These are phyloP conservation scores for Ophiostoma pallidulum DNA, from an alignment of 2,329 filamentous ascomycete species.

Conservation along the genomic window DNA sequence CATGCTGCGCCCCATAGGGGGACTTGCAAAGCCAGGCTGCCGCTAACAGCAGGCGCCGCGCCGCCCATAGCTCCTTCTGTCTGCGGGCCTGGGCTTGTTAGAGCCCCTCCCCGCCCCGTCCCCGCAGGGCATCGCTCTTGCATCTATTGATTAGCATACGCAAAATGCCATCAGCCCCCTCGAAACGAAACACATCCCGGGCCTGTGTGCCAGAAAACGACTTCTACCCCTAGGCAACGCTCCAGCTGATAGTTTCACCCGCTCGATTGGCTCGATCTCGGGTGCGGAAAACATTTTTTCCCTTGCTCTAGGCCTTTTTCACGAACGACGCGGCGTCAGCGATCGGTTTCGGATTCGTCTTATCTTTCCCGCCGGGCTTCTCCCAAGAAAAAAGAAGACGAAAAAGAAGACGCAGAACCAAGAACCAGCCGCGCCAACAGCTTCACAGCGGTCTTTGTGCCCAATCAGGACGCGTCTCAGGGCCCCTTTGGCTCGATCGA, in stretches of 20 bases:
- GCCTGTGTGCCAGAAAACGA: constrained; percentile 5
- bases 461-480: not conserved
- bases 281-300: too few relatives aligned
- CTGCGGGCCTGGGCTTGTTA: not conserved
- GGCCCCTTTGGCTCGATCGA: not conserved
- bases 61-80: not conserved
- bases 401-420: too few relatives aligned
- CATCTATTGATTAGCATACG: constrained; percentile 3
- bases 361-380: constrained; percentile 3
- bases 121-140: not conserved
- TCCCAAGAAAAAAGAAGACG: not conserved
- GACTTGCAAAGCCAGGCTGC: not conserved
- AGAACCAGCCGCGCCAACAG: not conserved
- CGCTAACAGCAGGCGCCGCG: not conserved
- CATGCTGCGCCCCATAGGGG: not conserved
- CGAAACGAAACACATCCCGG: constrained; percentile 5
- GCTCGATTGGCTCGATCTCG: too few relatives aligned
- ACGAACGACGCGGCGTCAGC: not conserved
- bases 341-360: not conserved
- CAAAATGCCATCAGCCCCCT: constrained; percentile 3
- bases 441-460: not conserved
- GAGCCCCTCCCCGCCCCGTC: constrained; percentile 3
- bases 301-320: not conserved
- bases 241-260: not conserved
- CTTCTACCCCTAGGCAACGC: not conserved